phyloP scores from a whole-genome alignment of 352 stramenopile species.

The Phytophthora ramorum region DNA sequence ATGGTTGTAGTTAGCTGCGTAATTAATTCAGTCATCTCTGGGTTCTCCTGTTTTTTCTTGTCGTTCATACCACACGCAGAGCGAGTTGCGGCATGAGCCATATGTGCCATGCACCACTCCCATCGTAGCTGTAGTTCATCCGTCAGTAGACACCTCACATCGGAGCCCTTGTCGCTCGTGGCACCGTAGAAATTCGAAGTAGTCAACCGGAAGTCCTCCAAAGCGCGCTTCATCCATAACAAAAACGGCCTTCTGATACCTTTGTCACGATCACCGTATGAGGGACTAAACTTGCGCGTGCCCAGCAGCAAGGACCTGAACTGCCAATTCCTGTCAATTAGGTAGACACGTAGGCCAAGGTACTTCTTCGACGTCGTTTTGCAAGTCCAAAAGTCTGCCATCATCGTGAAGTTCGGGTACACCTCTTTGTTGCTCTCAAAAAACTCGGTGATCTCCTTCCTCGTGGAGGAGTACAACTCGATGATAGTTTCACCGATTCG shows the following conservation, averaged over 20 bases:
- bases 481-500: constrained; percentile 1
- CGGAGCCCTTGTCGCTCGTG: not conserved
- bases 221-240: not conserved
- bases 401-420: constrained; percentile 18
- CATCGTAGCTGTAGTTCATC: not conserved
- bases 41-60: no score
- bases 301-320: no score
- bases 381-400: constrained; percentile 26
- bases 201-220: not conserved
- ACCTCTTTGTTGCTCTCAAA: constrained; percentile 2
- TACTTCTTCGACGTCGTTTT: constrained; percentile 19
- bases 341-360: constrained; percentile 25
- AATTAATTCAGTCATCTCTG: no score
- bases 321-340: constrained; percentile 22
- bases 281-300: not conserved
- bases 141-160: not conserved
- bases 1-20: no score
- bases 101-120: not conserved
- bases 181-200: not conserved
- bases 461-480: constrained; percentile 7
- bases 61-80: no score
- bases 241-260: not conserved
- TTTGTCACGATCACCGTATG: not conserved
- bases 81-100: not conserved
- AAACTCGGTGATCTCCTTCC: not conserved